These are phyloP conservation scores for Sporothrix inflata DNA, from an alignment of 2,329 filamentous ascomycete genomes.

Conservation along the genomic window DNA sequence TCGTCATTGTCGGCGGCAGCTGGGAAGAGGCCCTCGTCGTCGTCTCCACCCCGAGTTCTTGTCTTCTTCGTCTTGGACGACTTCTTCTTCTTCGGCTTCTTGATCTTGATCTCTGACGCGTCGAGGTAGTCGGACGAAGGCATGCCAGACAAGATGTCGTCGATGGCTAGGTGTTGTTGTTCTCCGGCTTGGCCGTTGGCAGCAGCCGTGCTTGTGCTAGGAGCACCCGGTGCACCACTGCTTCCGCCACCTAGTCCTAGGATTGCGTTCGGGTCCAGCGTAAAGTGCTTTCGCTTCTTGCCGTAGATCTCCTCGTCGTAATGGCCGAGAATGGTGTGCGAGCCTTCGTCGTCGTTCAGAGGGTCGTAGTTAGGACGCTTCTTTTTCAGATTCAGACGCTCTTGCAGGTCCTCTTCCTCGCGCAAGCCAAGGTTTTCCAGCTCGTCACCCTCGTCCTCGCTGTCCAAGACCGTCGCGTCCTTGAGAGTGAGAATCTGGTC, in stretches of 20 bases:
- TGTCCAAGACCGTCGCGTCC: constrained; percentile 81
- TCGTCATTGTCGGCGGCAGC: constrained; percentile 39
- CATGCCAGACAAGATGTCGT: constrained; percentile 64
- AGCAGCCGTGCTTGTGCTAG: neutral
- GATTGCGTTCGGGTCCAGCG: constrained; percentile 76
- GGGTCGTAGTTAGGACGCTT: constrained; percentile 88
- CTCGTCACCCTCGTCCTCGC: constrained; percentile 87
- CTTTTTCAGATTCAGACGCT: constrained; percentile 85
- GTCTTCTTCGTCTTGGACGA: constrained; percentile 73
- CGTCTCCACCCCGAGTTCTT: constrained; percentile 65
- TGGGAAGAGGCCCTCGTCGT: constrained; percentile 61
- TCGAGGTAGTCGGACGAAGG: constrained; percentile 87
- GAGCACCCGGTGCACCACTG: neutral
- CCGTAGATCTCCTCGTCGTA: constrained; percentile 96
- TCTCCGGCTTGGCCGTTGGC: constrained; percentile 47
- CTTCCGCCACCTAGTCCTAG: constrained; percentile 65
- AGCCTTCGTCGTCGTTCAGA: constrained; percentile 62
- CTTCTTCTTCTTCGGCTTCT: constrained; percentile 88
- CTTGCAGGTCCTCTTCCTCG: constrained; percentile 72
- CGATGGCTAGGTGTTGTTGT: constrained; percentile 74
- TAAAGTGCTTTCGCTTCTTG: constrained; percentile 87
- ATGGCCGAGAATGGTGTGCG: constrained; percentile 75
- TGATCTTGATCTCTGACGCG: constrained; percentile 83
- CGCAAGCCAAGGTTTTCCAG: constrained; percentile 75
- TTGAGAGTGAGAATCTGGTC: constrained; percentile 95